Evolutionary conservation across 257 asterid species (phyloP).

Genomic region (Solanum pennellii): DNA sequence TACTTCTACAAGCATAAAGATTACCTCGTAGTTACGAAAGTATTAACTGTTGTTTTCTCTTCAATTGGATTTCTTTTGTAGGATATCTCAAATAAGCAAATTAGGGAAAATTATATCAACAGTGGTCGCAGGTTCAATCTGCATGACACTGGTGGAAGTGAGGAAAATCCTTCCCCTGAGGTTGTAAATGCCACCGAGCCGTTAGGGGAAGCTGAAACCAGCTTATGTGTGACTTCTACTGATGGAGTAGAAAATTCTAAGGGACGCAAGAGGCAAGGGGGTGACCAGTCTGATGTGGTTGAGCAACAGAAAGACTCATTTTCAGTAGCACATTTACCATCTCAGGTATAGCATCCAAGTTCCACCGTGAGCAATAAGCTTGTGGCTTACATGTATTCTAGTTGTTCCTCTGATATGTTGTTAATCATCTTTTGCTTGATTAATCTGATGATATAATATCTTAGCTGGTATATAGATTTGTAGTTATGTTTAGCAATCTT

Average conservation of each 20-base stretch:
- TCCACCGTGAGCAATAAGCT: neutral
- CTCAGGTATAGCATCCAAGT: slow-evolving; percentile 46
- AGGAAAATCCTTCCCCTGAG: slow-evolving; percentile 45
- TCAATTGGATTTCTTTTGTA: slow-evolving; percentile 8
- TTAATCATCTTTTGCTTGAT: neutral
- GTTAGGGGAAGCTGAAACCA: slow-evolving; percentile 24
- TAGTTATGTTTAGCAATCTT: neutral
- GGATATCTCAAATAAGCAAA: slow-evolving; percentile 18
- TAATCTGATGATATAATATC: neutral
- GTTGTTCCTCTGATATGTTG: neutral
- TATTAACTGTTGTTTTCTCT: neutral
- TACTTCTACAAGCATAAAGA: neutral
- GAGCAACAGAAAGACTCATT: slow-evolving; percentile 15
- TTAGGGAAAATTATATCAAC: slow-evolving; percentile 18
- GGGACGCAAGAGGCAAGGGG: slow-evolving; percentile 5
- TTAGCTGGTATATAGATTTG: neutral
- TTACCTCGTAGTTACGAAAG: neutral
- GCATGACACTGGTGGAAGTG: slow-evolving; percentile 19
- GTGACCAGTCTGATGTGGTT: slow-evolving; percentile 12
- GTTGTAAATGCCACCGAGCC: slow-evolving; percentile 41
- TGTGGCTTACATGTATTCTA: neutral
- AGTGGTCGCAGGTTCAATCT: slow-evolving; percentile 25
- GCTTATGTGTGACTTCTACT: slow-evolving; percentile 20
- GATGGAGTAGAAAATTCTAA: slow-evolving; percentile 21
- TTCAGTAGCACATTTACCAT: slow-evolving; percentile 65